Conservation (phyloP, 2,329 filamentous ascomycete species). For the Salinomyces thailandicus region DNA sequence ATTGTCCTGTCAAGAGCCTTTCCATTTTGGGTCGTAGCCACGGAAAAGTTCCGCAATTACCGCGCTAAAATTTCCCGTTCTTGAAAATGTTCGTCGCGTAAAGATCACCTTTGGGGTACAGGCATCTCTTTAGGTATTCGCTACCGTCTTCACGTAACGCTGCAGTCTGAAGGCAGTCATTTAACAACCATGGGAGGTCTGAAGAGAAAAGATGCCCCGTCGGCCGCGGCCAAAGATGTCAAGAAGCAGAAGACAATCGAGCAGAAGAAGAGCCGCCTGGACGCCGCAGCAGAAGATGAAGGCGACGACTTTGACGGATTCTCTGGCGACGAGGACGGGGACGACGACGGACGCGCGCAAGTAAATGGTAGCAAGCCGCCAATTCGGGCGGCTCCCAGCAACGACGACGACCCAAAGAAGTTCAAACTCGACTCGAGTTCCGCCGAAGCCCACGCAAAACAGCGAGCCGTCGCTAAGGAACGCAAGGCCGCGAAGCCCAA, state of each 20-base stretch:
- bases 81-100: slow-evolving; percentile 1
- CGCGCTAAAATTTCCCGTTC: background rate
- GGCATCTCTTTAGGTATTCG: too few relatives aligned
- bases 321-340: slow-evolving; percentile 7
- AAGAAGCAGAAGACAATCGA: slow-evolving; percentile 33
- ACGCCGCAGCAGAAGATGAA: slow-evolving; percentile 20
- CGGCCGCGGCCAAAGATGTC: slow-evolving; percentile 14
- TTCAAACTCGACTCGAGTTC: slow-evolving; percentile 48
- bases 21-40: too few relatives aligned
- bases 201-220: slow-evolving; percentile 30
- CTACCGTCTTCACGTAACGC: too few relatives aligned
- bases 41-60: too few relatives aligned
- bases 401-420: slow-evolving; percentile 17
- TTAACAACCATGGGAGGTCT: slow-evolving; percentile 26
- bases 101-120: too few relatives aligned
- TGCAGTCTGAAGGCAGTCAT: too few relatives aligned
- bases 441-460: slow-evolving; percentile 83
- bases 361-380: background rate
- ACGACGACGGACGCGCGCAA: slow-evolving; percentile 6
- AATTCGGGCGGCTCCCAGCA: background rate
- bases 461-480: slow-evolving; percentile 78
- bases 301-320: slow-evolving; percentile 12
- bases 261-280: slow-evolving; percentile 12
- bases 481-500: slow-evolving; percentile 89
- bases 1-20: too few relatives aligned